These are phyloP conservation scores for Rhododendron griersonianum DNA, from an alignment of 148 eudicot species.

Conservation along the genomic window DNA sequence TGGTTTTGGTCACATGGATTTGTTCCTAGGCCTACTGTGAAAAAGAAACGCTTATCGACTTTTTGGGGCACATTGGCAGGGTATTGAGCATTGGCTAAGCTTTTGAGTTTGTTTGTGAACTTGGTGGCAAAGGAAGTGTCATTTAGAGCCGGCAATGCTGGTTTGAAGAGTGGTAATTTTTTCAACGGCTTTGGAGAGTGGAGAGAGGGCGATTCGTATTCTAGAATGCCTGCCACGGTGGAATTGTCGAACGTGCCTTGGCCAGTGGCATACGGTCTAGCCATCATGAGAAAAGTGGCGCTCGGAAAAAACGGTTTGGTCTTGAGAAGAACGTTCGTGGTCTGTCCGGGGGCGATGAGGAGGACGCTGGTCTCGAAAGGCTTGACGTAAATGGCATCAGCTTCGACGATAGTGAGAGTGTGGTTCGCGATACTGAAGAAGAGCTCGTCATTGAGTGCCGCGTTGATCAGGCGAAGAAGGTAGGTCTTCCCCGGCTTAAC, in stretches of 20 bases:
- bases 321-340: conserved; percentile 49
- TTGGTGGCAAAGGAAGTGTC: conserved; percentile 50
- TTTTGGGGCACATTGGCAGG: conserved; percentile 63
- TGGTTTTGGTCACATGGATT: conserved; percentile 44
- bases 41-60: conserved; percentile 46
- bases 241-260: conserved; percentile 62
- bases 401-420: conserved; percentile 42
- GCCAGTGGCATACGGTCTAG: conserved; percentile 59
- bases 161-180: conserved; percentile 48
- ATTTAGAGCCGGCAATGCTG: conserved; percentile 46
- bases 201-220: conserved; percentile 27
- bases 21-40: conserved; percentile 61
- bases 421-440: conserved; percentile 62
- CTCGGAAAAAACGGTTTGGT: conserved; percentile 32
- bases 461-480: conserved; percentile 54
- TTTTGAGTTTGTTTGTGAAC: conserved; percentile 38
- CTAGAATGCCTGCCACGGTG: conserved; percentile 50
- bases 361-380: conserved; percentile 39
- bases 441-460: conserved; percentile 63
- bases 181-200: conserved; percentile 9
- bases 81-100: conserved; percentile 44
- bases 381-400: conserved; percentile 44
- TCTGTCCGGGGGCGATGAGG: conserved; percentile 51
- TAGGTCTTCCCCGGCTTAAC: conserved; percentile 55
- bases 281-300: conserved; percentile 57